Conservation (phyloP, 129 eudicot species). For the Silybum marianum region DNA sequence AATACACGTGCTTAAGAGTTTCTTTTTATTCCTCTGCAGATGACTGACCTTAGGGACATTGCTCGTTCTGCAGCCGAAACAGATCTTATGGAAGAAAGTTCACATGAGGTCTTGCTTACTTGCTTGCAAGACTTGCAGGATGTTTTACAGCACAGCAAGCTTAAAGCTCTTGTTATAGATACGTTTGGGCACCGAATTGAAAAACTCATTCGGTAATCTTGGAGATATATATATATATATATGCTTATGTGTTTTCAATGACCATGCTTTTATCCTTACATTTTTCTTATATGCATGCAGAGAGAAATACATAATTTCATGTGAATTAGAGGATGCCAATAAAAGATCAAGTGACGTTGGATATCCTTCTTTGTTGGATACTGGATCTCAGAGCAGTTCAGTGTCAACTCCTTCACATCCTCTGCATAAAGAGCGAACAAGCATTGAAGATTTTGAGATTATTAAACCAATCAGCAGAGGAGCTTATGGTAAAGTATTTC, state of each 20-base stretch:
- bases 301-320: conserved; percentile 70
- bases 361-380: conserved; percentile 49
- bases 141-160: conserved; percentile 56
- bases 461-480: conserved; percentile 87
- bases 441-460: conserved; percentile 84
- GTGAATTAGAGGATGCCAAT: conserved; percentile 57
- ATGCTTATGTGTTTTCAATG: background rate
- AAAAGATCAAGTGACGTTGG: conserved; percentile 40
- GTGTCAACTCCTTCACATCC: conserved; percentile 73
- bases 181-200: conserved; percentile 83
- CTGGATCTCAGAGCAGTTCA: conserved; percentile 68
- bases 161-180: conserved; percentile 77
- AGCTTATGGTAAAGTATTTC: conserved; percentile 81
- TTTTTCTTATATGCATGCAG: conserved; percentile 42
- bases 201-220: conserved; percentile 67
- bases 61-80: conserved; percentile 65
- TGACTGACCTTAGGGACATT: conserved; percentile 71
- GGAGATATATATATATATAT: background rate
- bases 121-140: conserved; percentile 79
- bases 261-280: conserved; percentile 14
- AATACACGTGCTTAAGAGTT: conserved; percentile 2
- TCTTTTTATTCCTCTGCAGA: conserved; percentile 45
- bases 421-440: conserved; percentile 70
- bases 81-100: conserved; percentile 66
- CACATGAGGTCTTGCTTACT: conserved; percentile 64